A percentile compares a stretch with the other conserved stretches of the same genome.
Evolutionary conservation across 129 eudicot genomes (phyloP).

Genomic region (Logfia minima): DNA sequence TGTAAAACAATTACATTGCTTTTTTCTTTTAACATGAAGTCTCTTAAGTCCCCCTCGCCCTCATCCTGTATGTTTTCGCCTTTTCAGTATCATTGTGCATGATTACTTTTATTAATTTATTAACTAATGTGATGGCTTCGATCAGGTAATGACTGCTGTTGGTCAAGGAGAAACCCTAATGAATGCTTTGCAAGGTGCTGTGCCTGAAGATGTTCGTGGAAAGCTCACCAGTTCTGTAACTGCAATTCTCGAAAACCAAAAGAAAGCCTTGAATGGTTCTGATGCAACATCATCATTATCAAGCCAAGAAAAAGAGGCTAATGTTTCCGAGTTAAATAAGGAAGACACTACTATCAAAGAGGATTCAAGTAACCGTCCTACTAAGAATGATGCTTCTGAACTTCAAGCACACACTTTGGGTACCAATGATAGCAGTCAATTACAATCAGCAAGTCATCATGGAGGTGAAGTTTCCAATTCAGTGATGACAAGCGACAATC

Average conservation of each 20-base stretch:
- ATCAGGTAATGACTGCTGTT: conserved; percentile 77
- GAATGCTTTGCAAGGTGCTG: conserved; percentile 90
- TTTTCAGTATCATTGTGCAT: no score
- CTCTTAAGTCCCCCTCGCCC: no score
- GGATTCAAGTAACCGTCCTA: conserved; percentile 27
- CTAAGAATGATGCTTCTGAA: conserved; percentile 36
- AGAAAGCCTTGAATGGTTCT: conserved; percentile 46
- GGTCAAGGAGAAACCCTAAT: conserved; percentile 83
- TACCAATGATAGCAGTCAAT: conserved; percentile 28
- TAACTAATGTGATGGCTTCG: not conserved
- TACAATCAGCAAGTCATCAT: conserved; percentile 30
- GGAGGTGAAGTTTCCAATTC: not conserved
- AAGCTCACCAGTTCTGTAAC: conserved; percentile 71
- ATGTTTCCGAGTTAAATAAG: conserved; percentile 40
- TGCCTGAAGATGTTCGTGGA: conserved; percentile 94
- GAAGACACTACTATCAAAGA: conserved; percentile 33
- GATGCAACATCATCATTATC: conserved; percentile 41
- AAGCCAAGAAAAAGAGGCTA: conserved; percentile 28
- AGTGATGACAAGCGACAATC: conserved; percentile 12
- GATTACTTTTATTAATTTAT: not conserved
- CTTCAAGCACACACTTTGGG: conserved; percentile 36
- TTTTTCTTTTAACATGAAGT: no score
- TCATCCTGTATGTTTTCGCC: no score
- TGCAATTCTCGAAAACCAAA: conserved; percentile 50
- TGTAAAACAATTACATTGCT: no score